phyloP scores from a whole-genome alignment of 805 yeast genomes.

The Huiozyma naganishii region DNA sequence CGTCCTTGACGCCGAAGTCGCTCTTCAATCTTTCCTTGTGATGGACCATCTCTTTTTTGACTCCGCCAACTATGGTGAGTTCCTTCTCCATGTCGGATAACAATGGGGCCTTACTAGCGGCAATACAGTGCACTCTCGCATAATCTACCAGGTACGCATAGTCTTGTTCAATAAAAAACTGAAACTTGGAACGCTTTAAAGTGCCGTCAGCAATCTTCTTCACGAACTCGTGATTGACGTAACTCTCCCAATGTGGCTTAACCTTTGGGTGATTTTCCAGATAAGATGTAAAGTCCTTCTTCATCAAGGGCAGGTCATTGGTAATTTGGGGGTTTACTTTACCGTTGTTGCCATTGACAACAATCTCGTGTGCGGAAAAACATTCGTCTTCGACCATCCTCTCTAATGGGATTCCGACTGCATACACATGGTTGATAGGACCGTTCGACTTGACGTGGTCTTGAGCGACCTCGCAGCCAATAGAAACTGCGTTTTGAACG shows the following conservation, averaged over 20 bases:
- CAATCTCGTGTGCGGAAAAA: constrained; percentile 17
- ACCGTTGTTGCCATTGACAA: not conserved
- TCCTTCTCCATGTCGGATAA: constrained; percentile 41
- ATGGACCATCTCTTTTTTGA: constrained; percentile 43
- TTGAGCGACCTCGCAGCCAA: constrained; percentile 27
- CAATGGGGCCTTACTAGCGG: constrained; percentile 52
- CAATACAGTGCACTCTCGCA: constrained; percentile 52
- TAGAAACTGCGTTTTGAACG: constrained; percentile 53
- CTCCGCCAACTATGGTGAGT: constrained; percentile 38
- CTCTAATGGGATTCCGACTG: constrained; percentile 27
- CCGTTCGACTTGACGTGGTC: constrained; percentile 47
- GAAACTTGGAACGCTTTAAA: constrained; percentile 40
- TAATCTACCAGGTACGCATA: constrained; percentile 60
- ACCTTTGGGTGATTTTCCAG: constrained; percentile 48
- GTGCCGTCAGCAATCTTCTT: constrained; percentile 39
- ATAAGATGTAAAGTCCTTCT: constrained; percentile 34
- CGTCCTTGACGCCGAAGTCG: constrained; percentile 28
- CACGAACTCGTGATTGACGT: constrained; percentile 54
- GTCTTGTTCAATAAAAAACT: constrained; percentile 47
- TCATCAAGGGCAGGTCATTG: constrained; percentile 4
- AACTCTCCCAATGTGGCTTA: constrained; percentile 43
- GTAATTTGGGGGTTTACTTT: not conserved
- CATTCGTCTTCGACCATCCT: constrained; percentile 27
- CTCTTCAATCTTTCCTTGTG: constrained; percentile 43
- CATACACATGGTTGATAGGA: constrained; percentile 60